Base-by-base conservation (phyloP, 441 rosid species). In the Pelargonium cotyledonis region DNA sequence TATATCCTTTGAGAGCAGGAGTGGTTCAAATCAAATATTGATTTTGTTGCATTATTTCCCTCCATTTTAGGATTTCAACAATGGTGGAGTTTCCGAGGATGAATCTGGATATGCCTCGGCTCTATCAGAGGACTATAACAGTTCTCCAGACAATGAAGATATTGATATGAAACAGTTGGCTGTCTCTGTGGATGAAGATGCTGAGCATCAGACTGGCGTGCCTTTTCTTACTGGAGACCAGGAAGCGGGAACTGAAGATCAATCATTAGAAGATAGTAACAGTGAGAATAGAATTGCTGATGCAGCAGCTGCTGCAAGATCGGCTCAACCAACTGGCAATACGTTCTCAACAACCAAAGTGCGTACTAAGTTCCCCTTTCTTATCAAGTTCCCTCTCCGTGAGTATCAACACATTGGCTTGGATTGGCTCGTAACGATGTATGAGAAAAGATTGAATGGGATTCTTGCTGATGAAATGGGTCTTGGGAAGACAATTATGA, bases 401-500 rank as follows among this genome's bases (percentile, higher is more conserved):
- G 99, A 96, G 76, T 96, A 96, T 84, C 99, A 96, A 70, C 99
- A 96, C 80, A 96, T 96, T 82, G 99, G 99, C 68, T 81, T 96
- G 82, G 97, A 96, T 80, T 96, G 99, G 99, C 99, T 96, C 81
- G 99, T 93, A 31, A 89, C 98, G 10, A 92, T 96, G 98, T 92
- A 93, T 79, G 98, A 96, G 86, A 85, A 96, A 84, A 83, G 90
- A 83, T 79, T 96, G 79, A 96, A 96, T 75, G 99, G 99, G 79
- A 95, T 95, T 79, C 79, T 95, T 69, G 99, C 99, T 77, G 99
- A 95, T 87, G 99, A 95, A 86, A 95, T 95, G 99, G 99, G 99
- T 72, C 96, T 95, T 68, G 99, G 99, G 73, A 95, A 95, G 87
- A 95, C 99, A 5, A 95, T 95, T 72, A 92, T 95, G 99, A 95